Conservation (phyloP, 345 rosid species). For the Populus alba region DNA sequence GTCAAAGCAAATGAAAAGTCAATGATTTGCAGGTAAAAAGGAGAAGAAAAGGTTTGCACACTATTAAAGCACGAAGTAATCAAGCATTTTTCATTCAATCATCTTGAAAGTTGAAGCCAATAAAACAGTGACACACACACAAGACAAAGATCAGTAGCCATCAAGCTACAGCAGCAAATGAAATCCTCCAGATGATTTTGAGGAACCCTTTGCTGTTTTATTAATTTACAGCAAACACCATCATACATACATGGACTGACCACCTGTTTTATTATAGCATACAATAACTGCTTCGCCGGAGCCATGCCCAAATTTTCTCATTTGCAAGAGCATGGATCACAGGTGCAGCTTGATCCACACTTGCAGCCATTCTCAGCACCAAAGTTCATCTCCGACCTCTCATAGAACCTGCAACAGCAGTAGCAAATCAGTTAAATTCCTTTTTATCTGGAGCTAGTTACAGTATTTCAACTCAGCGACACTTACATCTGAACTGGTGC, state of each 20-base stretch:
- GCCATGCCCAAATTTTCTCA: background rate
- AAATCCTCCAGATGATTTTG: background rate
- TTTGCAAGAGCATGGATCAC: constrained; percentile 45
- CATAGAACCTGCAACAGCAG: constrained; percentile 23
- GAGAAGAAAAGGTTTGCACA: background rate
- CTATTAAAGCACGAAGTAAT: background rate
- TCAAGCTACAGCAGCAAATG: background rate
- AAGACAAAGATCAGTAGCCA: background rate
- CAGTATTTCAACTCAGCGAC: too few species aligned
- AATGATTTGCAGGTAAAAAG: background rate
- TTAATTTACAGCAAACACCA: background rate
- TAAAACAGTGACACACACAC: background rate
- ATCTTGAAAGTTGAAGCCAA: background rate
- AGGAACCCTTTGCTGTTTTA: background rate
- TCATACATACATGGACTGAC: background rate
- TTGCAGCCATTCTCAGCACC: constrained; percentile 55
- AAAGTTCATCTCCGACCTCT: constrained; percentile 37
- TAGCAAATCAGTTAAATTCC: too few species aligned
- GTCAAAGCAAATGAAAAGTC: background rate
- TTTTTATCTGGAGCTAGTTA: too few species aligned
- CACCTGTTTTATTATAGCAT: background rate
- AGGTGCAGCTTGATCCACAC: constrained; percentile 24
- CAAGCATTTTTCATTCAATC: background rate
- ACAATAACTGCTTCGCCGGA: background rate
- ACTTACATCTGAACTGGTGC: constrained; percentile 15